These are phyloP conservation scores for Pyrus pyrifolia DNA, from an alignment of 306 rosid genomes.

Conservation along the genomic window DNA sequence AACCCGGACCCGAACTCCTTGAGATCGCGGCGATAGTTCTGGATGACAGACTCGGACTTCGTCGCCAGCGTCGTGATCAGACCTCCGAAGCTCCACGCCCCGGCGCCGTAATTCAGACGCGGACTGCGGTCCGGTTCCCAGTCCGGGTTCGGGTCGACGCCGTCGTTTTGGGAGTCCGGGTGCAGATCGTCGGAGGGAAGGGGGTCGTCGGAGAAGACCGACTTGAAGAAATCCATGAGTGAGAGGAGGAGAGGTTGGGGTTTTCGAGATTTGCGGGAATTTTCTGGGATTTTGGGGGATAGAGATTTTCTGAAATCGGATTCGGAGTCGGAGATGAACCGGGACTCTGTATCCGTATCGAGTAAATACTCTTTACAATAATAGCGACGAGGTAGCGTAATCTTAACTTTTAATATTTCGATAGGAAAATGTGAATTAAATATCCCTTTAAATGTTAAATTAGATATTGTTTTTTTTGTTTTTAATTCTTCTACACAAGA, in stretches of 20 bases:
- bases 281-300: neutral
- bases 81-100: conserved; percentile 76
- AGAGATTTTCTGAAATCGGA: neutral
- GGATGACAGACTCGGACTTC: conserved; percentile 68
- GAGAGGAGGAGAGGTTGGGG: neutral
- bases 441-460: neutral
- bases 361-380: neutral
- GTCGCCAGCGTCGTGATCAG: conserved; percentile 64
- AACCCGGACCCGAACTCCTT: conserved; percentile 77
- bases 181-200: conserved; percentile 1
- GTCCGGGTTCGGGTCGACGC: conserved; percentile 9
- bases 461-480: too few relatives aligned
- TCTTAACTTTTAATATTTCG: neutral
- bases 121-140: neutral
- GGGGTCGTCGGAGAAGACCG: conserved; percentile 61
- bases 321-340: neutral
- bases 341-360: neutral
- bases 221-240: conserved; percentile 37
- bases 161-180: neutral
- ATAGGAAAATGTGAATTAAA: neutral
- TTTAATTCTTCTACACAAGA: too few relatives aligned
- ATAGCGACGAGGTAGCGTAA: neutral
- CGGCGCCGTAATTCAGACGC: neutral
- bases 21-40: conserved; percentile 69
- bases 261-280: neutral